Conservation (phyloP, 192 early-diverging fungal species). For the Rhizoclosmatium globosum region DNA sequence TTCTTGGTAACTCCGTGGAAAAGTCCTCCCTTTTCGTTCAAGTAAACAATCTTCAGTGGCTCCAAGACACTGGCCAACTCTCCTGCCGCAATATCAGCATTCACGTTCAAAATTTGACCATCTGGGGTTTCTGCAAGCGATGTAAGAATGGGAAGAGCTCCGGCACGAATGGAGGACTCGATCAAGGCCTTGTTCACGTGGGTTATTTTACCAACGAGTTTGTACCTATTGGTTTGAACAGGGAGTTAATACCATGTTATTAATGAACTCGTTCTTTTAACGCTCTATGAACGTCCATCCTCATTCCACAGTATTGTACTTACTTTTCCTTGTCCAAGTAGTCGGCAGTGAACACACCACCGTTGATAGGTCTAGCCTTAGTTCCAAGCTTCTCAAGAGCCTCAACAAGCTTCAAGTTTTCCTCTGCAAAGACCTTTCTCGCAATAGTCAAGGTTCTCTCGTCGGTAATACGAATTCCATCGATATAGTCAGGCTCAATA, state of each 20-base stretch:
- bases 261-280: too few species aligned
- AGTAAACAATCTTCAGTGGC: constrained; percentile 96
- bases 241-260: too few species aligned
- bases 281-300: too few species aligned
- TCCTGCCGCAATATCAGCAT: constrained; percentile 98
- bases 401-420: constrained; percentile 97
- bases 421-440: constrained; percentile 90
- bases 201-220: constrained; percentile 91
- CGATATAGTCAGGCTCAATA: constrained; percentile 96
- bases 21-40: constrained; percentile 98
- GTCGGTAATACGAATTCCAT: constrained; percentile 98
- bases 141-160: constrained; percentile 95
- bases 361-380: constrained; percentile 93
- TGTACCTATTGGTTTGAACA: constrained; percentile 60
- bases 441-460: constrained; percentile 92
- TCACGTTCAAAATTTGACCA: constrained; percentile 98
- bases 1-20: constrained; percentile 94
- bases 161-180: constrained; percentile 92
- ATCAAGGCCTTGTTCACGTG: constrained; percentile 92
- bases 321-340: constrained; percentile 91
- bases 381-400: constrained; percentile 95
- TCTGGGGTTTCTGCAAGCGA: constrained; percentile 93
- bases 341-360: constrained; percentile 96
- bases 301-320: background rate
- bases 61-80: constrained; percentile 96